These are phyloP conservation scores for Babjeviella inositovora DNA, from an alignment of 805 yeast species.

Conservation along the genomic window DNA sequence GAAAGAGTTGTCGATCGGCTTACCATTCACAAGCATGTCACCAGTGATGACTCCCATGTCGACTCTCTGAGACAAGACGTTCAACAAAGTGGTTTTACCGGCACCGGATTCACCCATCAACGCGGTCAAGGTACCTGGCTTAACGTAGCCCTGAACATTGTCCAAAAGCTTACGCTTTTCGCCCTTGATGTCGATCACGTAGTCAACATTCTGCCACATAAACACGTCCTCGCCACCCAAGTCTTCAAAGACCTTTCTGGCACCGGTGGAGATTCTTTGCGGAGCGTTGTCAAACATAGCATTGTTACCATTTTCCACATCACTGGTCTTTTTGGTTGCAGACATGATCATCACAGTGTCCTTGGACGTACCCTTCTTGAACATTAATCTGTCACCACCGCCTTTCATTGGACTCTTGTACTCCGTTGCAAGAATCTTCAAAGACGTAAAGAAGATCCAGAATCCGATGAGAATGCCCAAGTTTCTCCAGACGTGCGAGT, in stretches of 20 bases:
- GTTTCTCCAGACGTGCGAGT: conserved; percentile 65
- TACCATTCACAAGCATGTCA: conserved; percentile 37
- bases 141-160: conserved; percentile 23
- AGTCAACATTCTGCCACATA: conserved; percentile 48
- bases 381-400: conserved; percentile 15
- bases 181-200: conserved; percentile 33
- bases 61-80: conserved; percentile 32
- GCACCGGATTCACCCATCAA: conserved; percentile 55
- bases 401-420: conserved; percentile 13
- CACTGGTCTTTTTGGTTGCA: conserved; percentile 5
- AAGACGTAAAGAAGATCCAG: conserved; percentile 22
- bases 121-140: conserved; percentile 43
- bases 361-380: conserved; percentile 9
- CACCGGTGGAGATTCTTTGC: conserved; percentile 3
- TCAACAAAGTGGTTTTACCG: conserved; percentile 43
- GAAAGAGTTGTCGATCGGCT: conserved; percentile 26
- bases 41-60: conserved; percentile 39
- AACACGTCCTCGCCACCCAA: conserved; percentile 29
- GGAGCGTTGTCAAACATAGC: conserved; percentile 5
- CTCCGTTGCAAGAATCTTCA: conserved; percentile 17
- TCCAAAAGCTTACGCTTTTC: conserved; percentile 21
- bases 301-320: too few species aligned
- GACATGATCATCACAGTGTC: conserved; percentile 4
- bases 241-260: conserved; percentile 3
- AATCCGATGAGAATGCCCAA: conserved; percentile 50